A percentile compares a stretch with the other conserved stretches of the same genome.
phyloP scores from a whole-genome alignment of 768 basidiomycete species.

The Trametes meyenii region DNA sequence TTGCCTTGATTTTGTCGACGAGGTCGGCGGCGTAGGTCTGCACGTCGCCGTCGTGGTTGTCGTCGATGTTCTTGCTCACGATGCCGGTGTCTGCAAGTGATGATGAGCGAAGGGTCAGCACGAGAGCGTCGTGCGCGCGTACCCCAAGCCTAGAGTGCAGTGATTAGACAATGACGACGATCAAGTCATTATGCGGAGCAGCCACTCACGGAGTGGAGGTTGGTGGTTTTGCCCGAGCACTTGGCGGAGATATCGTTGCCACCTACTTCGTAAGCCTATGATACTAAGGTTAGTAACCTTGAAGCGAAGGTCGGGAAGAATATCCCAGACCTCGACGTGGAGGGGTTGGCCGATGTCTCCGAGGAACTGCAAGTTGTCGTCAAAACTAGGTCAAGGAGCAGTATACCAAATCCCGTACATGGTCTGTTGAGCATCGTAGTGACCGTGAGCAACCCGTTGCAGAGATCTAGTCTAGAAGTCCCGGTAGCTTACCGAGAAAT shows the following conservation, averaged over 20 bases:
- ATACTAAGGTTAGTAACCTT: background rate
- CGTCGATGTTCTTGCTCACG: constrained; percentile 31
- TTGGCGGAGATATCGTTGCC: constrained; percentile 33
- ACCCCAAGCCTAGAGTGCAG: constrained; percentile 26
- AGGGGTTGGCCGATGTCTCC: constrained; percentile 35
- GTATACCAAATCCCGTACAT: too few species aligned
- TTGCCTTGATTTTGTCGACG: constrained; percentile 42
- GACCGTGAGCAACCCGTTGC: too few species aligned
- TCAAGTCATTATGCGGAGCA: background rate
- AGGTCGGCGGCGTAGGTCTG: constrained; percentile 28
- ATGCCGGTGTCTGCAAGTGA: constrained; percentile 30
- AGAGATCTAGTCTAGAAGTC: background rate
- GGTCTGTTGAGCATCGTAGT: too few species aligned
- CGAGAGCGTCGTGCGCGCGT: background rate
- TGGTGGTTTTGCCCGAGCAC: constrained; percentile 29
- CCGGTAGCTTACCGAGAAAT: constrained; percentile 42
- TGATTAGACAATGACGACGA: background rate
- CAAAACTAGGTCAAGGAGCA: background rate
- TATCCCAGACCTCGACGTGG: constrained; percentile 29
- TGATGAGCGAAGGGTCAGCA: background rate
- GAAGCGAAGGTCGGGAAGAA: background rate
- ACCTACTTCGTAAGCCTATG: constrained; percentile 30
- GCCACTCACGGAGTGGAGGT: constrained; percentile 30
- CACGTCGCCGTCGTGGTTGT: constrained; percentile 27
- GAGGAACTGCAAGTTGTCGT: constrained; percentile 24